phyloP scores from a whole-genome alignment of 169 alveolate species.

The Hepatocystis sp. region DNA sequence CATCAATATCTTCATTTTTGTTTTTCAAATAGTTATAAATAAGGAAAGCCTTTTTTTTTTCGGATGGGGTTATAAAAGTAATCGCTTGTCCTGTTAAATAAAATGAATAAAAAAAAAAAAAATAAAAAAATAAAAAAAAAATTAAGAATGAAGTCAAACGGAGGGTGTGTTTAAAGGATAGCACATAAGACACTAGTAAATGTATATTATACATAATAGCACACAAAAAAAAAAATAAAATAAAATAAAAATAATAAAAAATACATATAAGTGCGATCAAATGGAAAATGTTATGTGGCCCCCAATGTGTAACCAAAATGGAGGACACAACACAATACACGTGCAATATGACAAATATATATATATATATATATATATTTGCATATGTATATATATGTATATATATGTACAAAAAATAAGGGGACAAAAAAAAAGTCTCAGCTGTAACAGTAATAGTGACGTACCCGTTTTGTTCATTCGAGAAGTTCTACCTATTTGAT shows the following conservation, averaged over 20 bases:
- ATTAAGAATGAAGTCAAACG: too few relatives aligned
- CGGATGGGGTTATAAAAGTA: conserved; percentile 48
- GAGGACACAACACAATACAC: too few relatives aligned
- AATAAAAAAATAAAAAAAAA: neutral
- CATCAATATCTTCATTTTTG: conserved; percentile 32
- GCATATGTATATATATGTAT: neutral
- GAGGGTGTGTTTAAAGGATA: neutral
- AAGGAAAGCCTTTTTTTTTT: conserved; percentile 70
- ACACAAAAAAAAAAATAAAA: too few relatives aligned
- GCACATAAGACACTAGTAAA: too few relatives aligned
- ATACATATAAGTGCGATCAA: neutral
- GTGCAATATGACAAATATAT: neutral
- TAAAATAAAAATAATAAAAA: neutral
- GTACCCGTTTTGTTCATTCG: conserved; percentile 70
- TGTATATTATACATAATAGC: too few relatives aligned
- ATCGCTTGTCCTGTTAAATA: conserved; percentile 35
- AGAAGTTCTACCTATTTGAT: conserved; percentile 92
- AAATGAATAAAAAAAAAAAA: conserved; percentile 29
- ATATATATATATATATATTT: neutral
- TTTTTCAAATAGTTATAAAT: conserved; percentile 41
- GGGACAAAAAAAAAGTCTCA: too few relatives aligned
- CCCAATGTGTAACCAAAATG: too few relatives aligned
- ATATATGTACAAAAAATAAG: neutral
- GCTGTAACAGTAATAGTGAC: too few relatives aligned
- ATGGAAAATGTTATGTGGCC: too few relatives aligned